Evolutionary conservation across 768 basidiomycete genomes (phyloP), one percentile per base, ranked within the genome.

Genomic region (Kwoniella mangroviensis): DNA sequence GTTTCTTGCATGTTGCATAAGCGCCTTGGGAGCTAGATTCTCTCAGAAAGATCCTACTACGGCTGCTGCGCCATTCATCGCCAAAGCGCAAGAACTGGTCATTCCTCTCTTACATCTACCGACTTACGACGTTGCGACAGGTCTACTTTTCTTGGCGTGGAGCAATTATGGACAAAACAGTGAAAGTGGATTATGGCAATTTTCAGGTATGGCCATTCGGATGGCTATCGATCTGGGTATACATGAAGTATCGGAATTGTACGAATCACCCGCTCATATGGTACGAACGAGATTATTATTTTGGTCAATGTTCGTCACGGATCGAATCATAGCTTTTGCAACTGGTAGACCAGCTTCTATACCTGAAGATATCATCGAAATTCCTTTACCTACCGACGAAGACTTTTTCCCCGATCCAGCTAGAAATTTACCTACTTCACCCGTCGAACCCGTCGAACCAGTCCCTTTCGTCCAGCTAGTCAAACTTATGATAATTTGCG

Each of bases 401-500:
- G 82, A 83, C 60, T 73, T 83, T 54, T 79, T 79, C 54, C 80
- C 80, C 21, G 79, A 76, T 63, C 79, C 80, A 24, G 58, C 77
- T 1, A 69, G 78, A 24, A 77, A 80, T 60, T 65, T 66, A 51
- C 67, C 70, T 11, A 71, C 60, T 9, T 59, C 68, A 24, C 55
- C 65, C 2, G 15, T 24, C 19, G 74, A 79, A 65, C 54, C 68
- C 42, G 63, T 79, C 56, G 76, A 78, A 54, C 79, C 79, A 11
- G 65, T 80, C 19, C 82, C 82, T 0, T 83, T 80, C 60, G 82
- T 81, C 6, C 75, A 78, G 42, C 61, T 79, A 17, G 75, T 80
- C 13, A 75, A 77, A 60, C 73, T 83, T 42, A 80, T 81, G 82
- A 75, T 83, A 45, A 79, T 83, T 40, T 76, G 75, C 64, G 81